Percentiles rank a stretch among this genome's conserved stretches.
phyloP scores from a whole-genome alignment of 2,329 filamentous ascomycete genomes.

The Colletotrichum somersetense region DNA sequence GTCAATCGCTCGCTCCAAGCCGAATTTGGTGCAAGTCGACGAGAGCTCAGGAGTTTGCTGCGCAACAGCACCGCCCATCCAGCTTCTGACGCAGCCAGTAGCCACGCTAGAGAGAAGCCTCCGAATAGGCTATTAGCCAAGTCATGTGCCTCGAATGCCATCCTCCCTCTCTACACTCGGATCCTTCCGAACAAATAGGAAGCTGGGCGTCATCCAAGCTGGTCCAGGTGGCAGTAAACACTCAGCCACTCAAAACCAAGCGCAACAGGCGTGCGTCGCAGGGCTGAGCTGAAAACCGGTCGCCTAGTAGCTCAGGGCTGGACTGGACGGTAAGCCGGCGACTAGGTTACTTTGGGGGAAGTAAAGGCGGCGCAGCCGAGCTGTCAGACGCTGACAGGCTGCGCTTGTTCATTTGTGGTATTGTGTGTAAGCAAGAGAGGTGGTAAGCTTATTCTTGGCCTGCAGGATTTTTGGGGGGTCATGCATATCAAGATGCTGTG shows the following conservation, averaged over 20 bases:
- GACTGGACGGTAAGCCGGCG: background rate
- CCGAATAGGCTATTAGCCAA: slow-evolving; percentile 2
- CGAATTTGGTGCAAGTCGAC: slow-evolving; percentile 11
- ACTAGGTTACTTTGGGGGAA: slow-evolving; percentile 10
- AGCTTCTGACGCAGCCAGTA: background rate
- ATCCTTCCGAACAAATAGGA: slow-evolving; percentile 14
- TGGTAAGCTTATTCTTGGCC: slow-evolving; percentile 35
- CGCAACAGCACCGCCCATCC: background rate
- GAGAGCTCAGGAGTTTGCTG: background rate
- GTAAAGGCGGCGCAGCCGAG: slow-evolving; percentile 27
- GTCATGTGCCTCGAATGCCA: background rate
- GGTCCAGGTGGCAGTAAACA: background rate
- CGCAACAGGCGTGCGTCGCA: slow-evolving; percentile 6
- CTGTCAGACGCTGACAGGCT: slow-evolving; percentile 25
- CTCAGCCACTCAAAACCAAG: background rate
- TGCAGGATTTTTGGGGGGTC: background rate
- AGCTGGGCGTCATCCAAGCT: background rate
- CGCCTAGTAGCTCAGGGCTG: slow-evolving; percentile 11
- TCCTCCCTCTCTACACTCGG: background rate
- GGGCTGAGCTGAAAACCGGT: slow-evolving; percentile 19
- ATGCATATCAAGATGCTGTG: slow-evolving; percentile 13
- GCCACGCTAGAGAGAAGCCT: background rate
- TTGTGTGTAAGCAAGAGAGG: background rate
- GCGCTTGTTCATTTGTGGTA: background rate
- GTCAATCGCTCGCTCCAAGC: background rate